phyloP scores from a whole-genome alignment of 768 basidiomycete genomes.

The Pholiota microspora region DNA sequence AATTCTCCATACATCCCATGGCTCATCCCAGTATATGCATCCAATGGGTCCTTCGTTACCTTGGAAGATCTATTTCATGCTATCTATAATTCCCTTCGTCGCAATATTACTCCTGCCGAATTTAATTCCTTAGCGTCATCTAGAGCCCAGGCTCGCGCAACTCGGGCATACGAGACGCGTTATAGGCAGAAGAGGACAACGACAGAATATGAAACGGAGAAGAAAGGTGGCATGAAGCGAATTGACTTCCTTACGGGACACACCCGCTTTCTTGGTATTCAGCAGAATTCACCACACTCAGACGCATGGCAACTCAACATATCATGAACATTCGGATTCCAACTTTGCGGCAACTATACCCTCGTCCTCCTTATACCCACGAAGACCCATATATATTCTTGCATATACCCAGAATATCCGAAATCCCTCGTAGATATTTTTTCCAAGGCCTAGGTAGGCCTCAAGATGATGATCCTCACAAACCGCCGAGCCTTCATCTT shows the following conservation, averaged over 20 bases:
- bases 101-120: slow-evolving; percentile 39
- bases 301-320: slow-evolving; percentile 1
- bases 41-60: slow-evolving; percentile 26
- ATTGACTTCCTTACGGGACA: slow-evolving; percentile 55
- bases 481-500: too few relatives aligned
- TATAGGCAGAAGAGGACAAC: slow-evolving; percentile 34
- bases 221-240: slow-evolving; percentile 48
- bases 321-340: too few relatives aligned
- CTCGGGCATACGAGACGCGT: slow-evolving; percentile 46
- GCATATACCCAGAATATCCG: too few relatives aligned
- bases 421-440: too few relatives aligned
- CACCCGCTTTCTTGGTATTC: slow-evolving; percentile 44
- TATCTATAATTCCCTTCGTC: slow-evolving; percentile 42
- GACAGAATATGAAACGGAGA: slow-evolving; percentile 42
- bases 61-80: slow-evolving; percentile 44
- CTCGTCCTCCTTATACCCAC: too few relatives aligned
- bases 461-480: too few relatives aligned
- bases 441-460: too few relatives aligned
- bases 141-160: slow-evolving; percentile 34
- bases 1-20: slow-evolving; percentile 26
- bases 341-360: too few relatives aligned
- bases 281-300: slow-evolving; percentile 8
- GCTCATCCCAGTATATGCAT: slow-evolving; percentile 28
- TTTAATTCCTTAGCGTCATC: slow-evolving; percentile 35
- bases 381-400: too few relatives aligned